A percentile compares a stretch with the other conserved stretches of the same genome.
phyloP scores from a whole-genome alignment of 306 rosid genomes.

The Lotus japonicus region DNA sequence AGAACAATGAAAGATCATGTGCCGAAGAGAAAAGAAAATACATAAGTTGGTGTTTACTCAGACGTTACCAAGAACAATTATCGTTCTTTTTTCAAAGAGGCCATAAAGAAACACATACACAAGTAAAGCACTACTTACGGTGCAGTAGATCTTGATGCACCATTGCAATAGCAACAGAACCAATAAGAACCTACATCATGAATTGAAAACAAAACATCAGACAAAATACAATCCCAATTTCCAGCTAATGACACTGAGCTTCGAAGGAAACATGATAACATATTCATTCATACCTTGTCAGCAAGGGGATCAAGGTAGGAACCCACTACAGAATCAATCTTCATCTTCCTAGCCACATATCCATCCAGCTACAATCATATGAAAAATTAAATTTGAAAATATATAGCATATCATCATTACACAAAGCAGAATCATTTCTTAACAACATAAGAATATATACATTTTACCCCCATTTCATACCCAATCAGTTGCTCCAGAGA shows the following conservation, averaged over 20 bases:
- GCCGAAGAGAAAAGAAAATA: not conserved
- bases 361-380: conserved; percentile 65
- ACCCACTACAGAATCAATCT: conserved; percentile 87
- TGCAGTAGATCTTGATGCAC: conserved; percentile 78
- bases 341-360: conserved; percentile 81
- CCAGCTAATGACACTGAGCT: not conserved
- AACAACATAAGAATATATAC: not conserved
- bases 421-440: not conserved
- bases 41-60: not conserved
- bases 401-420: not conserved
- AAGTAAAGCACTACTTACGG: conserved; percentile 43
- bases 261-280: not conserved
- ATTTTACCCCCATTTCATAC: conserved; percentile 22
- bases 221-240: not conserved
- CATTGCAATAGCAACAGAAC: conserved; percentile 90
- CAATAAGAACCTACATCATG: conserved; percentile 71
- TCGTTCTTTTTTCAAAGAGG: not conserved
- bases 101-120: not conserved
- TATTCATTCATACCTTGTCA: conserved; percentile 54
- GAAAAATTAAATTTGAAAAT: not conserved
- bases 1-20: not conserved
- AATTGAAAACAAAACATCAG: conserved; percentile 4
- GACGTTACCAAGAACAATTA: not conserved
- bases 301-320: conserved; percentile 98
- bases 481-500: conserved; percentile 91